Base-by-base conservation (phyloP, 768 basidiomycete species). In the Mycena filopes region DNA sequence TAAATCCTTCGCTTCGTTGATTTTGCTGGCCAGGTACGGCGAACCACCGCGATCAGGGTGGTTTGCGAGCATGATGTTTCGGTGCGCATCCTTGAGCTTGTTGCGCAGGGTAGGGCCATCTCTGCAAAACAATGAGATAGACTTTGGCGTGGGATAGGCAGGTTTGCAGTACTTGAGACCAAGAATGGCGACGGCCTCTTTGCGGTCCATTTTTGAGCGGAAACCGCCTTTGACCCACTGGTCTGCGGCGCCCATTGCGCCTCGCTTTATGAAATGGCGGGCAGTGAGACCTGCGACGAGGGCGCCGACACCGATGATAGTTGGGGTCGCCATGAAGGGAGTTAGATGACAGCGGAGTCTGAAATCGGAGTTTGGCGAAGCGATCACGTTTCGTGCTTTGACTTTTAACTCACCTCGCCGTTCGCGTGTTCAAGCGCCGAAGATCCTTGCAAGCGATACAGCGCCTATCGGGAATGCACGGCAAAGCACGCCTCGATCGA, bases 11-110 rank as follows among this genome's bases (percentile, higher is more conserved):
- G 97, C 98, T 75, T 99, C 98, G 78, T 99, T 99, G 67, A 99
- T 97, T 85, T 99, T 99, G 73, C 95, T 96, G 15, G 98, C 96
- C 53, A 99, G 81, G 78, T 98, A 99, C 9, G 98, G 98, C n/a
- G 96, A 94, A 31, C 98, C 98, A 36, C 98, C 98, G 66, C 98
- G 86, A 82, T 99, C 98, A 13, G 98, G 98, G 80, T 99, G 98
- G 79, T 99, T 99, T 29, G 95, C 93, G 54, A 99, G 86, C 98
- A 99, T 99, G 70, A 99, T 93, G 40, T 92, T 88, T 59, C 97
- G 89, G 79, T 99, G 98, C 0, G 98, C 96, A 71, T 98, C 97
- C 80, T 98, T 98, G 62, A 98, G 76, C 76, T 84, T 88, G 56
- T 75, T 86, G n/a, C 87, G 86, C n/a, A 97, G 80, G 60, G 82